A percentile compares a stretch with the other conserved stretches of the same genome.
phyloP scores from a whole-genome alignment of 2,329 filamentous ascomycete genomes.

The Tolypocladium pustulatum region DNA sequence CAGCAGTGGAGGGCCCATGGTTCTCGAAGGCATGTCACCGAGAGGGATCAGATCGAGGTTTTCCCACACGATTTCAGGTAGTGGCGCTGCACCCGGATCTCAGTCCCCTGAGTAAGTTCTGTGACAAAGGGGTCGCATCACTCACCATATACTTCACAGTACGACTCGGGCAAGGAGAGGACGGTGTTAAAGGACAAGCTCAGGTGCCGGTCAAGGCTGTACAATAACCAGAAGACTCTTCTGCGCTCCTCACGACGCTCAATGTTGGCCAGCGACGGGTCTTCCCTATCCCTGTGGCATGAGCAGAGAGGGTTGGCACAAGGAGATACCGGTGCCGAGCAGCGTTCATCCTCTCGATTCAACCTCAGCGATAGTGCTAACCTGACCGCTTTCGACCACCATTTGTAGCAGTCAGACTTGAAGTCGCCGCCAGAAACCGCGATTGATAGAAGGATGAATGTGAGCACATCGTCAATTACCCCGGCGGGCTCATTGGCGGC shows the following conservation, averaged over 20 bases:
- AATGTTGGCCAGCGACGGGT: constrained; percentile 13
- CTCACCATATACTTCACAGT: constrained; percentile 30
- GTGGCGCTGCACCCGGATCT: constrained; percentile 15
- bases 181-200: constrained; percentile 34
- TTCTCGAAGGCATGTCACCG: constrained; percentile 19
- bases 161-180: constrained; percentile 32
- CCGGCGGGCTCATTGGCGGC: constrained; percentile 23
- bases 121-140: background rate
- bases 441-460: constrained; percentile 32
- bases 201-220: constrained; percentile 34
- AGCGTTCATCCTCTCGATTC: constrained; percentile 26
- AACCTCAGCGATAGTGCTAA: constrained; percentile 26
- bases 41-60: constrained; percentile 21
- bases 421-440: constrained; percentile 36
- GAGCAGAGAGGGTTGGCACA: constrained; percentile 21
- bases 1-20: constrained; percentile 25
- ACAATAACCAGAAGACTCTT: constrained; percentile 37
- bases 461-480: constrained; percentile 31
- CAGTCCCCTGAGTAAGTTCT: background rate
- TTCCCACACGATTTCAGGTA: constrained; percentile 30
- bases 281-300: constrained; percentile 18
- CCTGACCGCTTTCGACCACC: constrained; percentile 32
- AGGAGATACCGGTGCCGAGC: constrained; percentile 13
- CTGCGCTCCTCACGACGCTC: constrained; percentile 36
- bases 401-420: constrained; percentile 36